Percentiles rank a stretch among this genome's conserved stretches.
Conservation (phyloP, 768 basidiomycete genomes). For the Tephrocybe sp. region DNA sequence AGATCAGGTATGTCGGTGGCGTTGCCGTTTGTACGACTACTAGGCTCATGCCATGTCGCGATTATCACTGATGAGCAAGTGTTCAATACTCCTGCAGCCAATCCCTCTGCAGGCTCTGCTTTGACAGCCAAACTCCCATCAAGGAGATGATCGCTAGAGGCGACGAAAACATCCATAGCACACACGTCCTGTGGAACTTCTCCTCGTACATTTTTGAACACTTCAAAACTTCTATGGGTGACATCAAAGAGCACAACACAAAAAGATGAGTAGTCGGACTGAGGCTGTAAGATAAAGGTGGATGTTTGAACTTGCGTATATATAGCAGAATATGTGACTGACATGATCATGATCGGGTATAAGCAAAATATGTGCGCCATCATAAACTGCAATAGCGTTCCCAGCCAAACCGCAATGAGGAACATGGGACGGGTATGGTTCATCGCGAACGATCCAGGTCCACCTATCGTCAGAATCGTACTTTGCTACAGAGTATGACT, state of each 20-base stretch:
- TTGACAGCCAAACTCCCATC: neutral
- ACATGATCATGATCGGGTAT: slow-evolving; percentile 1
- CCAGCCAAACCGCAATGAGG: neutral
- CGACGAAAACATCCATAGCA: neutral
- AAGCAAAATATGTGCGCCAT: neutral
- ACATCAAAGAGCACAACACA: slow-evolving; percentile 1
- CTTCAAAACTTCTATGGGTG: neutral
- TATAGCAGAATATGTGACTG: no score
- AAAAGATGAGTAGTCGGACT: neutral
- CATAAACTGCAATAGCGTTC: neutral
- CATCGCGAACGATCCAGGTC: slow-evolving; percentile 14
- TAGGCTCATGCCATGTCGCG: slow-evolving; percentile 2
- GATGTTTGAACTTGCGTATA: neutral
- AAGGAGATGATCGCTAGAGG: neutral
- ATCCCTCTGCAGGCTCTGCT: neutral
- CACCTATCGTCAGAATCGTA: slow-evolving; percentile 1
- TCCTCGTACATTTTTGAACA: neutral
- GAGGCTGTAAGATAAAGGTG: neutral
- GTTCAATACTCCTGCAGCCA: neutral
- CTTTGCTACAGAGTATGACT: slow-evolving; percentile 12
- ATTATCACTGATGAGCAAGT: neutral
- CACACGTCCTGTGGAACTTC: neutral
- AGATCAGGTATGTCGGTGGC: no score
- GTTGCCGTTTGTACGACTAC: no score
- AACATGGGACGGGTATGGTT: slow-evolving; percentile 12